phyloP scores from a whole-genome alignment of 2,329 filamentous ascomycete species.

The Fusarium liriodendri region DNA sequence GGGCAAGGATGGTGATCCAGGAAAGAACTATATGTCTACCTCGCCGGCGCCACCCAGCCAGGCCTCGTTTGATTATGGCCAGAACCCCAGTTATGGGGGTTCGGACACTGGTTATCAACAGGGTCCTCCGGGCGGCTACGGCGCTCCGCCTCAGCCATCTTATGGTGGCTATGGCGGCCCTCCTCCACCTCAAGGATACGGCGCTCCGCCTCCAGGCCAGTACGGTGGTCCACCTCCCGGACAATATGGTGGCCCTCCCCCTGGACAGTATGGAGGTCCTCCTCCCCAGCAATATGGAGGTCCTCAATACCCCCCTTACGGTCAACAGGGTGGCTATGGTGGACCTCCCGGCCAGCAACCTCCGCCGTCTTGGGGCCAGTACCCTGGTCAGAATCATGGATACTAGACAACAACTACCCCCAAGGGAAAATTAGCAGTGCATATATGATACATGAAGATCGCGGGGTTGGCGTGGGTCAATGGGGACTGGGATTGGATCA shows the following conservation, averaged over 20 bases:
- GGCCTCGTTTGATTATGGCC: constrained; percentile 56
- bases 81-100: constrained; percentile 47
- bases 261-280: constrained; percentile 46
- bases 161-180: constrained; percentile 50
- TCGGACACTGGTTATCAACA: constrained; percentile 38
- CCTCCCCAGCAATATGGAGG: constrained; percentile 45
- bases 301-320: constrained; percentile 33
- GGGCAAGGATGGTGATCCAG: constrained; percentile 56
- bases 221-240: constrained; percentile 42
- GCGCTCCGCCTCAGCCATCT: constrained; percentile 48
- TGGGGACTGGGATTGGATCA: constrained; percentile 12
- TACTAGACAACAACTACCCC: constrained; percentile 37
- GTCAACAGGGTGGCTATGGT: constrained; percentile 31
- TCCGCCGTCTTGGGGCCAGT: constrained; percentile 50
- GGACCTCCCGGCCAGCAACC: constrained; percentile 38
- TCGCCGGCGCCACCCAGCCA: constrained; percentile 51
- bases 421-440: neutral
- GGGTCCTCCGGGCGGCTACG: constrained; percentile 32
- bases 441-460: neutral
- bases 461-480: neutral
- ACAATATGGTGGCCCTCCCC: constrained; percentile 44
- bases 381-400: constrained; percentile 53
- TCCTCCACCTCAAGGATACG: constrained; percentile 44
- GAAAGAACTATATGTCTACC: constrained; percentile 51
- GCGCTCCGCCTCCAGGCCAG: constrained; percentile 41